Evolutionary conservation across 495 filamentous ascomycete genomes (phyloP), one percentile per base, ranked within the genome.

Genomic region (Podospora tetraspora): DNA sequence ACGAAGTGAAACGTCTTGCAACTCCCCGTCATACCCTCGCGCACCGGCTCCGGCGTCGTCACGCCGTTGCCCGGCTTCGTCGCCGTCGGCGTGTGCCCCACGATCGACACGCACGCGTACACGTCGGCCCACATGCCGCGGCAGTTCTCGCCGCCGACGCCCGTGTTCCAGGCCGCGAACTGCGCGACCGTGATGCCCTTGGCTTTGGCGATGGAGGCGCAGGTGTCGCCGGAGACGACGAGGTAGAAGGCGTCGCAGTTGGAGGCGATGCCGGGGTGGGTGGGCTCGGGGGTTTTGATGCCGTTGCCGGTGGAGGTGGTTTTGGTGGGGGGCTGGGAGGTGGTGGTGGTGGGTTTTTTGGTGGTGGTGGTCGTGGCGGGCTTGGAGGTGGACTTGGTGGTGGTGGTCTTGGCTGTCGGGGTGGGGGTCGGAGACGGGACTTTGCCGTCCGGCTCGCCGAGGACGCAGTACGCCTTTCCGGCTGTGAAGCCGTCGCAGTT

Each of bases 1-100:
- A 74, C 80, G 30, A 79, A 72, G 68, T 82, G 76, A 70, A 82
- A 86, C 32, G 72, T 70, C 61, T 80, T 75, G 75, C 84, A 87
- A 69, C 78, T 79, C 43, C 27, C 57, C 56, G 76, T 71, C 69
- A 81, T 81, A n/a, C 78, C 78, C 3, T 77, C 72, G 73, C 80
- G 76, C 23, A 68, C 71, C 29, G 82, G 81, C 56, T 65, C 58
- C n/a, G 79, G 74, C 29, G 74, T 76, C 9, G 69, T 62, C 34
- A 76, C 69, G 23, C 74, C 74, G 60, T 76, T 76, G 57, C 67
- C 67, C 11, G 32, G 32, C 32, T 34, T 34, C 10, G 32, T 34
- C 10, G 32, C 32, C 10, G 71, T 62, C 12, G 66, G 69, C 21
- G 72, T 74, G 59, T 70, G 61, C 23, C 72, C 72, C 32, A 74